These are phyloP conservation scores for Musa troglodytarum DNA, from an alignment of 176 grass and related monocot species.

Conservation along the genomic window DNA sequence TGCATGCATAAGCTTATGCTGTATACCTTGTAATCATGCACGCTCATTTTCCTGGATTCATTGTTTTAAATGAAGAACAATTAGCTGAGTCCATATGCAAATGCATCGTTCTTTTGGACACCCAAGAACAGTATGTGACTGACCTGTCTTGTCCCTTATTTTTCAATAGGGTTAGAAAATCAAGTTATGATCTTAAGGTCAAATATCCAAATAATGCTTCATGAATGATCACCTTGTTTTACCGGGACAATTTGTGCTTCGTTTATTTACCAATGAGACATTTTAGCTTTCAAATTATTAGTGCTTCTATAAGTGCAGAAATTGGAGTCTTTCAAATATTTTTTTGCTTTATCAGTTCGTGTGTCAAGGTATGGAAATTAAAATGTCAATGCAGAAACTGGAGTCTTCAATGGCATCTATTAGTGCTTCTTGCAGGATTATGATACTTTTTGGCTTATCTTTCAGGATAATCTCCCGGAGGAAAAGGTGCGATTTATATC, in stretches of 20 bases:
- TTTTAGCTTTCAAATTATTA: too few species aligned
- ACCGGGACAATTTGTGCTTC: too few species aligned
- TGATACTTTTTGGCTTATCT: constrained; percentile 9
- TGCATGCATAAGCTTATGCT: neutral
- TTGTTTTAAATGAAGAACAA: neutral
- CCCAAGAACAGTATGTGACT: neutral
- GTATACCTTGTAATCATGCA: neutral
- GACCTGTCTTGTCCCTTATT: too few species aligned
- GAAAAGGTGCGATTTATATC: constrained; percentile 75
- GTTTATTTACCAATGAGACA: too few species aligned
- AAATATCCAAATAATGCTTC: too few species aligned
- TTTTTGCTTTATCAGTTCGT: too few species aligned
- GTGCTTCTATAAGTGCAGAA: too few species aligned
- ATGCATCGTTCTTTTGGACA: neutral
- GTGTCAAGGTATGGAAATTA: neutral
- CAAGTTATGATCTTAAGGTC: too few species aligned
- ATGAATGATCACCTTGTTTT: too few species aligned
- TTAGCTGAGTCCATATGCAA: neutral
- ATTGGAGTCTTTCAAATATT: too few species aligned
- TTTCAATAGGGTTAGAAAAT: too few species aligned
- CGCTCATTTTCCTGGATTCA: neutral
- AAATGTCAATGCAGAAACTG: neutral
- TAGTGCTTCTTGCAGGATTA: neutral
- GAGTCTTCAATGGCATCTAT: neutral
- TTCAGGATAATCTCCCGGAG: constrained; percentile 64